Evolutionary conservation across 441 rosid genomes (phyloP).

Genomic region (Corymbia calophylla): DNA sequence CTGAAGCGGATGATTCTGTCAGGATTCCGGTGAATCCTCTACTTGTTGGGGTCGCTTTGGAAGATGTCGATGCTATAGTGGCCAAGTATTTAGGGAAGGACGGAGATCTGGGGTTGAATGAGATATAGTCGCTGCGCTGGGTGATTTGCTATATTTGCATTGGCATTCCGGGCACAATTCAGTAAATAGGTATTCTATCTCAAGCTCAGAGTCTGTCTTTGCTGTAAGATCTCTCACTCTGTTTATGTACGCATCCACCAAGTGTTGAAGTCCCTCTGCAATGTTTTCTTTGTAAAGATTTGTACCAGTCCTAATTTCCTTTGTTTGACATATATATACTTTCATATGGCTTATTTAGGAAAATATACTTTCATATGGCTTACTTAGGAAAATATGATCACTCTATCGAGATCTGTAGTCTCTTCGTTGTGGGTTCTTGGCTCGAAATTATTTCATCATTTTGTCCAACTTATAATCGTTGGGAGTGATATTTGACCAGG

Average conservation of each 20-base stretch:
- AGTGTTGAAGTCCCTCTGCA: neutral
- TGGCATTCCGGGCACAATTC: neutral
- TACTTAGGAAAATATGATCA: neutral
- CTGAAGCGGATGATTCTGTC: conserved; percentile 10
- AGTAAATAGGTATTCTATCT: neutral
- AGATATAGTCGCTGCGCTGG: neutral
- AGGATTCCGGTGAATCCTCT: conserved; percentile 32
- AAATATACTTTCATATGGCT: neutral
- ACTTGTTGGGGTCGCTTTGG: conserved; percentile 59
- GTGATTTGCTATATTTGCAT: neutral
- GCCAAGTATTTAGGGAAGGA: conserved; percentile 28
- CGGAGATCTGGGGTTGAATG: conserved; percentile 4
- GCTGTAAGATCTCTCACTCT: neutral
- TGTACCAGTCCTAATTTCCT: neutral
- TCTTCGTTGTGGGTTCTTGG: neutral
- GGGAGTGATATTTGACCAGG: neutral
- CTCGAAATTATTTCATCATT: neutral
- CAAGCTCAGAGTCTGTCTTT: neutral
- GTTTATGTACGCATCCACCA: neutral
- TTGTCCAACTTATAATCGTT: neutral
- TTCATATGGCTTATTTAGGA: neutral
- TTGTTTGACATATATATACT: neutral
- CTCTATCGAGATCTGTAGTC: neutral
- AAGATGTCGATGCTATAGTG: conserved; percentile 50
- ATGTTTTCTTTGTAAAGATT: neutral